phyloP scores from a whole-genome alignment of 495 filamentous ascomycete genomes.

The Penicilliopsis zonata region DNA sequence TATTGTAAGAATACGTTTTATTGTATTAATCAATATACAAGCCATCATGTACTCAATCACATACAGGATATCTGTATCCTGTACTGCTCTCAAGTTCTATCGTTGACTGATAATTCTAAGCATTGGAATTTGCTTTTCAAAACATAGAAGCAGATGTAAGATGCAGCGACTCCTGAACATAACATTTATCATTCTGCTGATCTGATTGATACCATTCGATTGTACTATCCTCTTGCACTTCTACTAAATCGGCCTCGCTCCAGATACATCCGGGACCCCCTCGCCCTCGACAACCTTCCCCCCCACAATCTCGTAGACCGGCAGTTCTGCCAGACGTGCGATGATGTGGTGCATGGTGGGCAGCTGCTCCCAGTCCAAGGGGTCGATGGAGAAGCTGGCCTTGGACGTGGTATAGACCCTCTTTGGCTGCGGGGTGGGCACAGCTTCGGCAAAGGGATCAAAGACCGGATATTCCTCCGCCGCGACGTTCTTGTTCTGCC shows the following conservation, averaged over 20 bases:
- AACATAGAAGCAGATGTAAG: too few relatives aligned
- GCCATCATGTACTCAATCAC: too few relatives aligned
- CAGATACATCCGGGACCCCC: conserved; percentile 24
- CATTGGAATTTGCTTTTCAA: too few relatives aligned
- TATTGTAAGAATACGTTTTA: too few relatives aligned
- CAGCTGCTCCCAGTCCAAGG: conserved; percentile 24
- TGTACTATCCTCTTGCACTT: too few relatives aligned
- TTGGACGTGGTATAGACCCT: conserved; percentile 13
- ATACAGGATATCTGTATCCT: too few relatives aligned
- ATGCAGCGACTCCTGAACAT: too few relatives aligned
- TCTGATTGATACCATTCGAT: too few relatives aligned
- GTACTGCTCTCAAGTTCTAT: too few relatives aligned
- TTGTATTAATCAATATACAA: too few relatives aligned
- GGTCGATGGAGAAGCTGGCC: conserved; percentile 19
- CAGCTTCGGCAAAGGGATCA: conserved; percentile 12
- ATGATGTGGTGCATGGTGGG: conserved; percentile 39
- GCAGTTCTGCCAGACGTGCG: conserved; percentile 31
- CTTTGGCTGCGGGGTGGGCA: conserved; percentile 6
- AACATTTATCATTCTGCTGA: too few relatives aligned
- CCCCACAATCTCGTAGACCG: conserved; percentile 30
- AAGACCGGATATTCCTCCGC: conserved; percentile 24
- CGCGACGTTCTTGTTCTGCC: conserved; percentile 12
- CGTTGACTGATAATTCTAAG: too few relatives aligned
- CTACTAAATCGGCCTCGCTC: conserved; percentile 17
- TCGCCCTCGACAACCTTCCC: conserved; percentile 28